Evolutionary conservation across 2,329 filamentous ascomycete species (phyloP).

Genomic region (Davidsoniella virescens): DNA sequence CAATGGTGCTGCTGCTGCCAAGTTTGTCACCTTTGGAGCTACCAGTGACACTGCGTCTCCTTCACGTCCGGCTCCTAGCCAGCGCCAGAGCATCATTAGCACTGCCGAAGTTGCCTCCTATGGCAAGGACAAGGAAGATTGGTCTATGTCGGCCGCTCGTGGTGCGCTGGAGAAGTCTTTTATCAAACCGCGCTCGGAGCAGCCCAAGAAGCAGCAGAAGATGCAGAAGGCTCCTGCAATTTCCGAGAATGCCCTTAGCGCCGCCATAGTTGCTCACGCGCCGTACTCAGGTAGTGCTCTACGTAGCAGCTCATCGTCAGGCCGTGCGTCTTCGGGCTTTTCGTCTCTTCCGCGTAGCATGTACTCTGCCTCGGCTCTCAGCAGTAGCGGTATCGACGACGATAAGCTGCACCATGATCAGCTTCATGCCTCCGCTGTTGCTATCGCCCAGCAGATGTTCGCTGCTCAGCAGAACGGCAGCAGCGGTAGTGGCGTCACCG

Average conservation of each 20-base stretch:
- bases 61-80: background rate
- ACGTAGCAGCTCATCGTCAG: slow-evolving; percentile 45
- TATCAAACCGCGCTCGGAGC: background rate
- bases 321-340: slow-evolving; percentile 48
- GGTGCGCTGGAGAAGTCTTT: slow-evolving; percentile 7
- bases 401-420: slow-evolving; percentile 58
- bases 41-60: too few species aligned
- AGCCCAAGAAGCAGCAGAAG: background rate
- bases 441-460: slow-evolving; percentile 84
- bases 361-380: slow-evolving; percentile 61
- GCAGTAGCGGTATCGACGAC: slow-evolving; percentile 49
- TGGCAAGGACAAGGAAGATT: background rate
- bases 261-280: slow-evolving; percentile 52
- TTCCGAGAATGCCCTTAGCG: slow-evolving; percentile 43
- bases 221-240: background rate
- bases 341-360: slow-evolving; percentile 56
- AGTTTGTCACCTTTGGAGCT: too few species aligned
- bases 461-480: slow-evolving; percentile 47
- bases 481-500: slow-evolving; percentile 17
- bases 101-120: background rate
- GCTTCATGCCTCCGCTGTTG: slow-evolving; percentile 66
- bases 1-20: background rate
- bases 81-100: background rate
- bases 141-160: slow-evolving; percentile 6
- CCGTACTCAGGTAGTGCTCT: slow-evolving; percentile 21